These are phyloP conservation scores for Coelastrella sp. DNA, from an alignment of 139 green algal species.

Conservation along the genomic window DNA sequence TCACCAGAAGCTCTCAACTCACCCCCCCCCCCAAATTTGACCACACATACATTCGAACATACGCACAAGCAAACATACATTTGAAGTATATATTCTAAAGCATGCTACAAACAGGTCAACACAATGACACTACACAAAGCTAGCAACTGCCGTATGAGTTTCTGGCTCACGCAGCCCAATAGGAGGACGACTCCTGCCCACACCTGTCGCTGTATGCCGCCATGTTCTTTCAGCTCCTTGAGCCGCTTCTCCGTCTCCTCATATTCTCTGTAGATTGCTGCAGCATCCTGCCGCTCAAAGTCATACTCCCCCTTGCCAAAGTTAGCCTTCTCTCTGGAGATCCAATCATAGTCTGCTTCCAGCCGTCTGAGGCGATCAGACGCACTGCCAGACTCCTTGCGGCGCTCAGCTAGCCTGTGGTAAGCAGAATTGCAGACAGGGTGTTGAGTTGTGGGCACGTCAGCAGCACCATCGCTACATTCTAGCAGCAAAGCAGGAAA, in stretches of 20 bases:
- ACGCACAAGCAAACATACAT: too few relatives aligned
- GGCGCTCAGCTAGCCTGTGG: conserved; percentile 9
- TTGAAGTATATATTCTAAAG: too few relatives aligned
- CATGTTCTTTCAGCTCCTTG: conserved; percentile 38
- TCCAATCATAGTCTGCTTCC: conserved; percentile 86
- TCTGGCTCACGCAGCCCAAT: too few relatives aligned
- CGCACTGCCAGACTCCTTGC: neutral
- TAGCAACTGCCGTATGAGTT: too few relatives aligned
- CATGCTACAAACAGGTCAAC: too few relatives aligned
- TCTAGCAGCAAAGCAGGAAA: too few relatives aligned
- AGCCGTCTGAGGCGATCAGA: conserved; percentile 55
- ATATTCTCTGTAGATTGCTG: conserved; percentile 69
- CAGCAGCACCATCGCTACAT: too few relatives aligned
- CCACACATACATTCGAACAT: too few relatives aligned
- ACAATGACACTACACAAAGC: too few relatives aligned
- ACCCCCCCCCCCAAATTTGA: neutral
- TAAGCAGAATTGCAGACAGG: too few relatives aligned
- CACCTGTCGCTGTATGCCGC: conserved; percentile 44
- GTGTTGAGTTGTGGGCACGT: too few relatives aligned
- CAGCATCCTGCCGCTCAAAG: neutral
- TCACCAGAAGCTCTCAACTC: neutral
- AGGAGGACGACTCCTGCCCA: neutral
- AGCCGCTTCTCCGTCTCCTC: conserved; percentile 70
- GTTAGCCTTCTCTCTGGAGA: conserved; percentile 71
- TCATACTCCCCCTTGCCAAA: conserved; percentile 76